These are phyloP conservation scores for Phaffomyces thermotolerans DNA, from an alignment of 805 yeast genomes.

Conservation along the genomic window DNA sequence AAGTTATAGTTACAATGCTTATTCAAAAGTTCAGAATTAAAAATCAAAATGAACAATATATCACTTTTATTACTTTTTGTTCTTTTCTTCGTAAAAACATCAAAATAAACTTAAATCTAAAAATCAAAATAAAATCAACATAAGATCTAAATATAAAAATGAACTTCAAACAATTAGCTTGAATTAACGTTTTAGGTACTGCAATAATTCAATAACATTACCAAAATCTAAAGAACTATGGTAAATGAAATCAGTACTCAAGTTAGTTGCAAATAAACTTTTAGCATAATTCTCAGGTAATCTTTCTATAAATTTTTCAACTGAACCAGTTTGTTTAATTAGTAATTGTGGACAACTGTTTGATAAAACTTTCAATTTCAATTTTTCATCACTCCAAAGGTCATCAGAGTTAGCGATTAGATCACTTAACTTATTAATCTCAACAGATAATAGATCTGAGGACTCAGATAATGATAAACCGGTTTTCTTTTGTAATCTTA, in stretches of 20 bases:
- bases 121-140: not conserved
- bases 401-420: conserved; percentile 79
- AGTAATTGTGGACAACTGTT: conserved; percentile 76
- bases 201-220: conserved; percentile 24
- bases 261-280: conserved; percentile 54
- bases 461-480: conserved; percentile 56
- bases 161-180: not conserved
- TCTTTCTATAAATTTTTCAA: conserved; percentile 58
- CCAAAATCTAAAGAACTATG: conserved; percentile 21
- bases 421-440: conserved; percentile 80
- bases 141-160: not conserved
- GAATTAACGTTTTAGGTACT: conserved; percentile 16
- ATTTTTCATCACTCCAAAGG: conserved; percentile 71
- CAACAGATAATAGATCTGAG: conserved; percentile 75
- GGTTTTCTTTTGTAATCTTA: conserved; percentile 64
- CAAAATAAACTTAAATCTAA: not conserved
- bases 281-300: conserved; percentile 85
- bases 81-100: not conserved
- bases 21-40: no score
- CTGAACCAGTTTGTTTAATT: conserved; percentile 62
- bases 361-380: conserved; percentile 69
- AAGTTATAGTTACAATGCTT: no score
- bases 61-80: not conserved
- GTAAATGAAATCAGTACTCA: conserved; percentile 22
- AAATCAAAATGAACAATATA: not conserved